Conservation (phyloP, 1,284 basidiomycete species). For the Vanrija humicola region DNA sequence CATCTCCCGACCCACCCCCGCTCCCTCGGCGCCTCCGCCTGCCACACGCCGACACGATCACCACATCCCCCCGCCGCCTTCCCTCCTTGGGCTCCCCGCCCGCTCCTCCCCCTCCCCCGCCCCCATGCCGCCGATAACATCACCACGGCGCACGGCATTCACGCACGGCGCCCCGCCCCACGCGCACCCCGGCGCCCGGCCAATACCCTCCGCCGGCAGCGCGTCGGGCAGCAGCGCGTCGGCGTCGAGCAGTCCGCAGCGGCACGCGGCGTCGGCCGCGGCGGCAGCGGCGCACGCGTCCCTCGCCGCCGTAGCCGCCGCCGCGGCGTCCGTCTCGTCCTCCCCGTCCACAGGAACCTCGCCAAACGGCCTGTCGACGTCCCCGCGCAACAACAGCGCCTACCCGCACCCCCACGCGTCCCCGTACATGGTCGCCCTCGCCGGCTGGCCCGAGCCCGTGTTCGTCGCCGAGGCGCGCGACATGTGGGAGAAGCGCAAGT, state of each 20-base stretch:
- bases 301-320: not conserved
- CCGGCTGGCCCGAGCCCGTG: slow-evolving; percentile 38
- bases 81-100: not conserved
- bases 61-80: not conserved
- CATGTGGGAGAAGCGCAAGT: slow-evolving; percentile 15
- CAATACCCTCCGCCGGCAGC: slow-evolving; percentile 1
- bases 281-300: no score
- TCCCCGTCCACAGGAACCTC: not conserved
- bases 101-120: not conserved
- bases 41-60: no score
- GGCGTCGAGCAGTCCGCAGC: not conserved
- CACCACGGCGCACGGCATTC: slow-evolving; percentile 8
- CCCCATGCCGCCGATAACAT: slow-evolving; percentile 15
- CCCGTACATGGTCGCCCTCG: slow-evolving; percentile 37
- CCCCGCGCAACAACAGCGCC: not conserved
- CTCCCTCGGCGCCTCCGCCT: no score
- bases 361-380: not conserved
- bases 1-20: no score
- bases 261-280: not conserved
- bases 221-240: not conserved
- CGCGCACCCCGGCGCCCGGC: not conserved
- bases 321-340: not conserved
- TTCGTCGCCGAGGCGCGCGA: slow-evolving; percentile 23
- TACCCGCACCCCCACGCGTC: slow-evolving; percentile 3
- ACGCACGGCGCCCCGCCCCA: slow-evolving; percentile 2